These are phyloP conservation scores for Mycena galopus DNA, from an alignment of 768 basidiomycete genomes.

Conservation along the genomic window DNA sequence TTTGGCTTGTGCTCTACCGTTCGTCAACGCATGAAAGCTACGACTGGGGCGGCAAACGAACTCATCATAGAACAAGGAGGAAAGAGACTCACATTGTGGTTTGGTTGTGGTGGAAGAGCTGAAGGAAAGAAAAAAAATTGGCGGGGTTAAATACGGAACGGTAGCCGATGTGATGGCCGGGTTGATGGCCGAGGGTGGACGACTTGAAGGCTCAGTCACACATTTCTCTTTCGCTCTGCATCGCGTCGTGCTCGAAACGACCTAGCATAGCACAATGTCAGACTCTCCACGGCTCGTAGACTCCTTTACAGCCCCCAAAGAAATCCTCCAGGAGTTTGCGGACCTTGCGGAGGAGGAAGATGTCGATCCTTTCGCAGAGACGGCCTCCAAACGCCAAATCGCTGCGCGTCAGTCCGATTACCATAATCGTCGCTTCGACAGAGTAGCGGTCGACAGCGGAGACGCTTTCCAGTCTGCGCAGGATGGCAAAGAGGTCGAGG, in stretches of 20 bases:
- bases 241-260: too few relatives aligned
- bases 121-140: slow-evolving; percentile 37
- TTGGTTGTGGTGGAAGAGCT: slow-evolving; percentile 2
- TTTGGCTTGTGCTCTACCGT: slow-evolving; percentile 80
- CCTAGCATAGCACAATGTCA: slow-evolving; percentile 68
- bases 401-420: slow-evolving; percentile 95
- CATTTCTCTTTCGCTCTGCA: neutral
- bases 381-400: slow-evolving; percentile 93
- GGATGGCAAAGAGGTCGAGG: slow-evolving; percentile 80
- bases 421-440: slow-evolving; percentile 90
- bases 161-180: neutral
- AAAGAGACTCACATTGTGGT: slow-evolving; percentile 47
- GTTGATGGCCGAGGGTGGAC: slow-evolving; percentile 18
- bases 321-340: slow-evolving; percentile 93
- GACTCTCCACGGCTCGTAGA: slow-evolving; percentile 82
- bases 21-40: slow-evolving; percentile 73
- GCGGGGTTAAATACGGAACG: slow-evolving; percentile 17
- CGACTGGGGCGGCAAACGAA: slow-evolving; percentile 85
- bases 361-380: slow-evolving; percentile 92
- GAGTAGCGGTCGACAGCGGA: slow-evolving; percentile 83
- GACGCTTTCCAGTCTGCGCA: slow-evolving; percentile 81
- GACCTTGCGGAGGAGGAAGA: slow-evolving; percentile 95
- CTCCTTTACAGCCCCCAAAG: slow-evolving; percentile 94
- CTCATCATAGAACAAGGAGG: slow-evolving; percentile 60
- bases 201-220: slow-evolving; percentile 3